Evolutionary conservation across 2,329 filamentous ascomycete species (phyloP).

Genomic region (Penicillium rolfsii): DNA sequence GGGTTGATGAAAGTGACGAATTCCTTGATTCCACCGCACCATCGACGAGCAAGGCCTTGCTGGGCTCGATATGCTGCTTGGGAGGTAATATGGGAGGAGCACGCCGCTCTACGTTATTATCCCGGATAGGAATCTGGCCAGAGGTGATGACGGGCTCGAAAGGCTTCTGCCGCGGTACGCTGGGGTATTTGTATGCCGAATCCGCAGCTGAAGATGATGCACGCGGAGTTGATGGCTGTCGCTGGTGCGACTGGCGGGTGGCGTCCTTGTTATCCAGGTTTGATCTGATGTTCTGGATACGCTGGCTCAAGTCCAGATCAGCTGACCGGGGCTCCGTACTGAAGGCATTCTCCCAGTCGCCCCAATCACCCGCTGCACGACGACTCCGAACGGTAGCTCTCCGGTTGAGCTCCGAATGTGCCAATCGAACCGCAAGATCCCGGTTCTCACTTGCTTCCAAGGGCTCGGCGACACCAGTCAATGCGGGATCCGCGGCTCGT

Average conservation of each 20-base stretch:
- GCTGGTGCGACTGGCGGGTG: slow-evolving; percentile 11
- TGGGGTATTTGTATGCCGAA: slow-evolving; percentile 48
- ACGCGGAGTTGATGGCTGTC: slow-evolving; percentile 20
- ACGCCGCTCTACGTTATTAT: slow-evolving; percentile 25
- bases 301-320: slow-evolving; percentile 53
- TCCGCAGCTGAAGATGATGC: slow-evolving; percentile 20
- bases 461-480: slow-evolving; percentile 61
- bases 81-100: slow-evolving; percentile 46
- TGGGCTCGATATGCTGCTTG: slow-evolving; percentile 34
- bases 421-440: slow-evolving; percentile 75
- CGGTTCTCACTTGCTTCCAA: slow-evolving; percentile 72
- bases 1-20: slow-evolving; percentile 31
- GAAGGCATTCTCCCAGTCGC: slow-evolving; percentile 54
- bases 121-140: slow-evolving; percentile 22
- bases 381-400: slow-evolving; percentile 65
- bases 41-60: slow-evolving; percentile 22
- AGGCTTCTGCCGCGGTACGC: slow-evolving; percentile 43
- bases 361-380: slow-evolving; percentile 58
- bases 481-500: slow-evolving; percentile 58
- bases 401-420: slow-evolving; percentile 70
- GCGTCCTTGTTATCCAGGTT: slow-evolving; percentile 38
- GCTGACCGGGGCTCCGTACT: slow-evolving; percentile 38
- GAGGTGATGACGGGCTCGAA: slow-evolving; percentile 30
- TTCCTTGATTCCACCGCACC: slow-evolving; percentile 25
- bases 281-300: slow-evolving; percentile 56